These are phyloP conservation scores for Candida sp. DNA, from an alignment of 1,139 yeast species.

Conservation along the genomic window DNA sequence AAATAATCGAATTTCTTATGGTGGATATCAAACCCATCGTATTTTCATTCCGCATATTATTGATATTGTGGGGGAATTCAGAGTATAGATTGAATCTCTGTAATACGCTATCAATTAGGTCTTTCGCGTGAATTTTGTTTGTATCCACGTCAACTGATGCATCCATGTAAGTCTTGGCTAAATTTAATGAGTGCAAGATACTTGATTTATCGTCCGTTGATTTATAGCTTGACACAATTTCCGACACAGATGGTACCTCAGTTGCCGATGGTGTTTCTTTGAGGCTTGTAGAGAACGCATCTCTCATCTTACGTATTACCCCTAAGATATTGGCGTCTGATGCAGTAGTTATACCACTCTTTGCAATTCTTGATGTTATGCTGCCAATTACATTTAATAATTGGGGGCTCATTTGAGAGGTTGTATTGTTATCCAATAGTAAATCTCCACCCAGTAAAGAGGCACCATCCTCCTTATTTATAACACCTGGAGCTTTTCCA, in stretches of 20 bases:
- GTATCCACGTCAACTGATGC: conserved; percentile 10
- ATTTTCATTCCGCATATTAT: not conserved
- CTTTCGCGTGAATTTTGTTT: conserved; percentile 15
- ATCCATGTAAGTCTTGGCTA: conserved; percentile 37
- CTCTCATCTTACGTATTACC: conserved; percentile 42
- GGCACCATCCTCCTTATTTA: not conserved
- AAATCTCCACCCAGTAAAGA: conserved; percentile 12
- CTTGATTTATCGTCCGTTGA: conserved; percentile 19
- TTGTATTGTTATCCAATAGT: conserved; percentile 12
- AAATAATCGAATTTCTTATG: conserved; percentile 27
- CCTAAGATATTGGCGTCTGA: conserved; percentile 29
- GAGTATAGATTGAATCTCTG: conserved; percentile 11
- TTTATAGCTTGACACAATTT: conserved; percentile 23
- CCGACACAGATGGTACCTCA: conserved; percentile 13
- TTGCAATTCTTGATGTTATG: conserved; percentile 17
- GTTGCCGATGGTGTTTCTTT: conserved; percentile 12
- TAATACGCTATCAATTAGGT: conserved; percentile 24
- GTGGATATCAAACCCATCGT: conserved; percentile 20
- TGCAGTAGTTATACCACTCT: conserved; percentile 12
- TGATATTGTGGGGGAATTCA: not conserved
- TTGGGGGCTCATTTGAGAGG: conserved; percentile 20
- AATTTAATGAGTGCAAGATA: conserved; percentile 31
- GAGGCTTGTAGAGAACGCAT: conserved; percentile 26
- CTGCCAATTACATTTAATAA: conserved; percentile 27
- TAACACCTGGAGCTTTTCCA: not conserved